Conservation (phyloP, 2,329 filamentous ascomycete genomes). For the Aspergillus brunneoviolaceus region DNA sequence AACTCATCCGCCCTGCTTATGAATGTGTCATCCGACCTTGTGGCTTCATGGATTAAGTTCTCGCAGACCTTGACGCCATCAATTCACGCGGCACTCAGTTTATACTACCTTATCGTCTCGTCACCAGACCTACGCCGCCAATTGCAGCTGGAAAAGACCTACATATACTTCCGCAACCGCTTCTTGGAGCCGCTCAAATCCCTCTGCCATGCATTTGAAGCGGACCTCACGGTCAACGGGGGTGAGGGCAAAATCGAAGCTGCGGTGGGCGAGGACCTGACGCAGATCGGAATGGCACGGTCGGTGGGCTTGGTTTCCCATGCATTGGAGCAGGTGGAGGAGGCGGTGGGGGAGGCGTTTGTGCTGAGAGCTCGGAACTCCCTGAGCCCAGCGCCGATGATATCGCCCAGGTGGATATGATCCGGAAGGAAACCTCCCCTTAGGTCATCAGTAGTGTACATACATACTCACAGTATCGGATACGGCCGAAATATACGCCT, state of each 20-base stretch:
- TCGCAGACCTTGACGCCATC: conserved; percentile 49
- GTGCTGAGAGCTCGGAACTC: conserved; percentile 27
- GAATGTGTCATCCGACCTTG: conserved; percentile 36
- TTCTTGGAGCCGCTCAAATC: conserved; percentile 36
- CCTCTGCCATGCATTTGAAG: conserved; percentile 33
- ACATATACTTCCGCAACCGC: conserved; percentile 32
- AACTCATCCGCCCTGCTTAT: conserved; percentile 47
- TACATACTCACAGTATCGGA: neutral
- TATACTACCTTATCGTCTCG: conserved; percentile 58
- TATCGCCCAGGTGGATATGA: conserved; percentile 26
- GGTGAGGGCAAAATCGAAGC: conserved; percentile 38
- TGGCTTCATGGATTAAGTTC: conserved; percentile 49
- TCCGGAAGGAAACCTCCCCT: conserved; percentile 26
- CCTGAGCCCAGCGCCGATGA: conserved; percentile 31
- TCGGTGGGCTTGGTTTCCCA: conserved; percentile 36
- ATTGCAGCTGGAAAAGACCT: conserved; percentile 46
- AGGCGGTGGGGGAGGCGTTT: conserved; percentile 30
- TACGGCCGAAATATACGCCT: neutral
- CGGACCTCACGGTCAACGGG: conserved; percentile 33
- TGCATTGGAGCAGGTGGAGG: conserved; percentile 38
- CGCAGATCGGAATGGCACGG: conserved; percentile 34
- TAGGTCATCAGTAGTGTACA: neutral
- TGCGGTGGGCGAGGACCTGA: conserved; percentile 37
- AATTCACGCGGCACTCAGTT: conserved; percentile 57
- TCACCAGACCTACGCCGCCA: conserved; percentile 49